Conservation (phyloP, 805 yeast species). For the Cyberlindnera mrakii region DNA sequence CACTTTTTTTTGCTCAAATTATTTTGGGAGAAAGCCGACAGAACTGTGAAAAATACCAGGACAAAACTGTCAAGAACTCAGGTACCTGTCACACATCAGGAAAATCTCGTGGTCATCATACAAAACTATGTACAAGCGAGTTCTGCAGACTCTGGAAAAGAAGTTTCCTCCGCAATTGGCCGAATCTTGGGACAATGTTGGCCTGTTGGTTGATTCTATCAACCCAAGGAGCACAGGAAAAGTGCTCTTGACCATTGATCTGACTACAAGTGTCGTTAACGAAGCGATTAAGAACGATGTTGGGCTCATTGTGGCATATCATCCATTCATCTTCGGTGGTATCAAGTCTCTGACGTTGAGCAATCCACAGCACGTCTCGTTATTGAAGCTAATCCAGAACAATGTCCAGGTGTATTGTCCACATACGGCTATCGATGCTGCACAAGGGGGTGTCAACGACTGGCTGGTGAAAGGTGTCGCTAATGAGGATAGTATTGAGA, state of each 20-base stretch:
- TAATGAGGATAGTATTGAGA: constrained; percentile 21
- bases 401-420: constrained; percentile 92
- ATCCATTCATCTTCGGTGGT: constrained; percentile 91
- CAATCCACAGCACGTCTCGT: constrained; percentile 78
- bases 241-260: constrained; percentile 71
- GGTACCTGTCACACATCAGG: too few relatives aligned
- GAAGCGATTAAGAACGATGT: constrained; percentile 64
- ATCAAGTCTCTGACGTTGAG: constrained; percentile 62
- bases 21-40: too few relatives aligned
- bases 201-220: constrained; percentile 68
- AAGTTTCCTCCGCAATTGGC: constrained; percentile 80
- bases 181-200: constrained; percentile 95
- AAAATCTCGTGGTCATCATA: too few relatives aligned
- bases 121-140: constrained; percentile 30
- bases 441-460: constrained; percentile 88
- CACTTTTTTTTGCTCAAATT: too few relatives aligned
- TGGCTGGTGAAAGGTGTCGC: constrained; percentile 69
- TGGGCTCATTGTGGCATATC: constrained; percentile 74
- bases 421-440: constrained; percentile 95
- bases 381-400: constrained; percentile 63
- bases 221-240: constrained; percentile 26
- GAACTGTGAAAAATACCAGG: too few relatives aligned
- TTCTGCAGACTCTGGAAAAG: constrained; percentile 53
- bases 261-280: constrained; percentile 75
- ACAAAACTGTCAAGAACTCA: too few relatives aligned